Evolutionary conservation across 2,329 filamentous ascomycete genomes (phyloP).

Genomic region (Cercospora canescens): DNA sequence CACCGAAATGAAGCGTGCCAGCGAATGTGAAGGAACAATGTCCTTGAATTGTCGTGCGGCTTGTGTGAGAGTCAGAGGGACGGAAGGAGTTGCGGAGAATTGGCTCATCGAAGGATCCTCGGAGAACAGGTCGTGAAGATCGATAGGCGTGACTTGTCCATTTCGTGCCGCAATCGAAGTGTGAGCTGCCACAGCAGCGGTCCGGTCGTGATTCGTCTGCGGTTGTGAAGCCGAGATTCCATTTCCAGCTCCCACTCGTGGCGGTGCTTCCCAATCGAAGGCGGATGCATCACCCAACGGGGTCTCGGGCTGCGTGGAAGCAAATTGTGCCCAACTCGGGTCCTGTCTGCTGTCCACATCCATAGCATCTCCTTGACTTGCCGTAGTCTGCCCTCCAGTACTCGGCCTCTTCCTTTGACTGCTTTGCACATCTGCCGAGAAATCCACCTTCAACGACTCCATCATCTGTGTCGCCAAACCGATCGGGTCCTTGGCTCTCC

Average conservation of each 20-base stretch:
- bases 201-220: conserved; percentile 29
- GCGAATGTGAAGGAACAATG: conserved; percentile 81
- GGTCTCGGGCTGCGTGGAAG: conserved; percentile 84
- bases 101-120: conserved; percentile 84
- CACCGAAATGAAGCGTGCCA: conserved; percentile 90
- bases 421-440: conserved; percentile 65
- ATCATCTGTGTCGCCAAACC: conserved; percentile 93
- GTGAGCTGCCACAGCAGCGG: conserved; percentile 29
- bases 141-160: conserved; percentile 34
- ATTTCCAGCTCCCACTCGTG: conserved; percentile 52
- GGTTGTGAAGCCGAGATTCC: conserved; percentile 42
- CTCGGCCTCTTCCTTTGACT: conserved; percentile 37
- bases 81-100: conserved; percentile 75
- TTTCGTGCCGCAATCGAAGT: conserved; percentile 26
- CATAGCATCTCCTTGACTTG: conserved; percentile 56
- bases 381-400: background rate
- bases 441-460: conserved; percentile 85
- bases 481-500: conserved; percentile 74
- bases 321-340: conserved; percentile 45
- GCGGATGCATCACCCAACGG: conserved; percentile 64
- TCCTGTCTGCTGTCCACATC: conserved; percentile 60
- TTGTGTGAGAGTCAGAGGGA: conserved; percentile 84
- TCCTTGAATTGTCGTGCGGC: conserved; percentile 85
- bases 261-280: conserved; percentile 86
- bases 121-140: conserved; percentile 63